These are phyloP conservation scores for Brasenia schreberi DNA, from an alignment of 164 flowering plant species.

Conservation along the genomic window DNA sequence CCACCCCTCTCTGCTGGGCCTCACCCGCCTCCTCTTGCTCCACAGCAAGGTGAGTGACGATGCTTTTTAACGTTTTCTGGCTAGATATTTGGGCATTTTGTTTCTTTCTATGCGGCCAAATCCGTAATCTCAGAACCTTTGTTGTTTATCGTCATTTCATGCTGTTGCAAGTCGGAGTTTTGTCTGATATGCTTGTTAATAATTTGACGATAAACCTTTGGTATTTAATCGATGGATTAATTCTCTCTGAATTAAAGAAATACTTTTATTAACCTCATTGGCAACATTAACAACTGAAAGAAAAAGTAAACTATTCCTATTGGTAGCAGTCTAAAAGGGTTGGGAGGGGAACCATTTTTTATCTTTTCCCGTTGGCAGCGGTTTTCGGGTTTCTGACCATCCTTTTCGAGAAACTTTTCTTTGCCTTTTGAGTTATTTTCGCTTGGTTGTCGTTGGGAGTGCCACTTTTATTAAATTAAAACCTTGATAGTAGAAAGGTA, in stretches of 20 bases:
- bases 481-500: too few species aligned
- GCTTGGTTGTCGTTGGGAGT: not conserved
- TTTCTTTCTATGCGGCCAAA: too few species aligned
- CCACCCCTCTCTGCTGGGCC: not conserved
- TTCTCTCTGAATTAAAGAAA: not conserved
- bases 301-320: not conserved
- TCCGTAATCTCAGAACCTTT: too few species aligned
- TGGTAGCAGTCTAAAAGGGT: not conserved
- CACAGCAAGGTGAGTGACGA: not conserved
- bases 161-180: not conserved
- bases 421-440: not conserved
- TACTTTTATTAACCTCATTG: not conserved
- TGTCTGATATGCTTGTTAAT: constrained; percentile 16
- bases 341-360: not conserved
- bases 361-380: not conserved
- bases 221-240: not conserved
- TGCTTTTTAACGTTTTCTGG: not conserved
- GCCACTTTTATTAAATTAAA: not conserved
- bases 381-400: not conserved
- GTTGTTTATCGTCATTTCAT: not conserved
- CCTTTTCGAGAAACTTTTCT: constrained; percentile 4
- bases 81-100: not conserved
- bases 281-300: not conserved
- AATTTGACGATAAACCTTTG: not conserved
- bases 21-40: not conserved